Evolutionary conservation across 1,139 yeast genomes (phyloP), one percentile per base, ranked within the genome.

Genomic region (Yamadazyma sp.): DNA sequence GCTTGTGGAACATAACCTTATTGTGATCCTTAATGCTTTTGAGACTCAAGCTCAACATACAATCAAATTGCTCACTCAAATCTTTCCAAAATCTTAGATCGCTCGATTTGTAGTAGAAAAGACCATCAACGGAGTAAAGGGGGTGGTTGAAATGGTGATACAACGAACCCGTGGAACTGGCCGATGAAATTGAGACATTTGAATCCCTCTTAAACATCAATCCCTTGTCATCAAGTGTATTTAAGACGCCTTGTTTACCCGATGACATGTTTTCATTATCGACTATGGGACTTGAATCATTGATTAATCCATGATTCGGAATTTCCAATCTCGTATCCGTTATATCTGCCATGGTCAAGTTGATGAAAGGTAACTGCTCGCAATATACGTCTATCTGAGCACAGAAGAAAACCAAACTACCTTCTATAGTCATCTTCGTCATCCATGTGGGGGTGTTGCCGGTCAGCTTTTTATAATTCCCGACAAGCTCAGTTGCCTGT

Each of bases 81-180:
- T 72, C 76, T 2, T 75, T 64, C 89, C 89, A 83, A 8, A 67
- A 64, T n/a, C 69, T 61, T 18, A 81, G 60, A 55, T 84, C 91
- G 1, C 74, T 59, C 5, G 78, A 71, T 41, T 79, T 80, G 38
- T 68, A 67, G 53, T 81, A 81, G 54, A 83, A 82, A 15, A 79
- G 54, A 8, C 62, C 61, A 5, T 67, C 64, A 51, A 65, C 56
- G 7, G 70, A 53, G 48, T 66, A 72, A 36, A 72, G 63, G 5
- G 77, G 76, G 42, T 66, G 70, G 5, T 57, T 53, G 47, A 72
- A 72, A 41, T 69, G 72, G 49, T 72, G 77, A 48, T 70, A 69
- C 6, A 63, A 54, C 17, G 62, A 53, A 2, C 61, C 51, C 1
- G 65, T 54, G 10, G 61, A 45, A 49, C 50, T 48, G 50, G 64